Conservation (phyloP, 345 rosid genomes). For the Salix koriyanagi region DNA sequence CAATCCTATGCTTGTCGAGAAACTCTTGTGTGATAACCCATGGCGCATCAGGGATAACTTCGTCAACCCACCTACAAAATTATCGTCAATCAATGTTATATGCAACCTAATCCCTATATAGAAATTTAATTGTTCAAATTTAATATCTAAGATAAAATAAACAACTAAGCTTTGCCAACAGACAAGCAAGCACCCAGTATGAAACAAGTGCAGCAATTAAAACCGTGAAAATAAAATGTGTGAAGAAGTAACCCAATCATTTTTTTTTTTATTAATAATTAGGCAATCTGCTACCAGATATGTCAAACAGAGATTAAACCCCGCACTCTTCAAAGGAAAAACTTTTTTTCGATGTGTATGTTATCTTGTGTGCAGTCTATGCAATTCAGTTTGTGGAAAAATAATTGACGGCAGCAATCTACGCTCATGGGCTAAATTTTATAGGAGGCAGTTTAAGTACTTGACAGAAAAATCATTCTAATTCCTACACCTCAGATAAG, state of each 20-base stretch:
- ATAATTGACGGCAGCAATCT: neutral
- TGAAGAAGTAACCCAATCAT: neutral
- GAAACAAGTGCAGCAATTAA: neutral
- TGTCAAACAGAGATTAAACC: neutral
- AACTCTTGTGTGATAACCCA: conserved; percentile 63
- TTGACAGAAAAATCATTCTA: too few species aligned
- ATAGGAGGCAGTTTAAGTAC: neutral
- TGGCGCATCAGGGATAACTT: conserved; percentile 75
- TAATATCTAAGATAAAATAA: neutral
- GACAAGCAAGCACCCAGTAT: neutral
- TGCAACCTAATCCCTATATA: neutral
- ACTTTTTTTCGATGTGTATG: neutral
- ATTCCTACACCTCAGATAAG: too few species aligned
- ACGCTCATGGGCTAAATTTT: neutral
- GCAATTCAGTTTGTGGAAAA: neutral
- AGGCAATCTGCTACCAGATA: neutral
- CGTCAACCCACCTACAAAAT: conserved; percentile 61
- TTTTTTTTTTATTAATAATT: too few species aligned
- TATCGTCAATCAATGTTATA: neutral
- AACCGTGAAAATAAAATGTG: neutral
- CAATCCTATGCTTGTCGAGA: conserved; percentile 58
- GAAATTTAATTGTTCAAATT: neutral
- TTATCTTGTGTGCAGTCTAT: neutral
- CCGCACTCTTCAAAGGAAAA: neutral
- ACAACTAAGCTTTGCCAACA: too few species aligned